phyloP scores from a whole-genome alignment of 352 stramenopile species.

The Globisporangium camurandrum region DNA sequence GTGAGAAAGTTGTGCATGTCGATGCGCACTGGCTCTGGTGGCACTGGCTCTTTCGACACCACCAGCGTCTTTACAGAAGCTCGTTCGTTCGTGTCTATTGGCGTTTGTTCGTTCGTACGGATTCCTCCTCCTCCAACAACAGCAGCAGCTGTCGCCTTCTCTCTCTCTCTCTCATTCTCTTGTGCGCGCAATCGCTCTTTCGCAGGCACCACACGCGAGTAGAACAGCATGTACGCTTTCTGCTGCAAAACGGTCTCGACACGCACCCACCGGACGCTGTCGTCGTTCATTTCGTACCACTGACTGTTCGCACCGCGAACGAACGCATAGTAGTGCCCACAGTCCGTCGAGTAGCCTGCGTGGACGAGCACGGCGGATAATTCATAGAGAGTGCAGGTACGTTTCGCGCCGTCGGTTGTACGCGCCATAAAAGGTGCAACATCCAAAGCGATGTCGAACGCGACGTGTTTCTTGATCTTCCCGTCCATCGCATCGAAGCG shows the following conservation, averaged over 20 bases:
- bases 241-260: constrained; percentile 82
- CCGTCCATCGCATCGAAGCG: constrained; percentile 81
- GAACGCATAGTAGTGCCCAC: constrained; percentile 89
- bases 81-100: too few species aligned
- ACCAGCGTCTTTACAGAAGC: constrained; percentile 34
- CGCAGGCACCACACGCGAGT: constrained; percentile 58
- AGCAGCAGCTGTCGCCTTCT: constrained; percentile 5
- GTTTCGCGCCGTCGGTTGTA: constrained; percentile 35
- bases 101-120: too few species aligned
- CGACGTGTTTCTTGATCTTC: constrained; percentile 87
- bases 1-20: constrained; percentile 62
- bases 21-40: too few species aligned
- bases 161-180: too few species aligned
- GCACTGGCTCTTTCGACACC: too few species aligned
- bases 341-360: constrained; percentile 81
- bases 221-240: constrained; percentile 90
- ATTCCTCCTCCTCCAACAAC: too few species aligned
- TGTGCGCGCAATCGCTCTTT: constrained; percentile 29
- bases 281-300: constrained; percentile 92
- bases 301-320: constrained; percentile 82
- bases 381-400: constrained; percentile 55
- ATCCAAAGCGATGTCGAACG: constrained; percentile 64
- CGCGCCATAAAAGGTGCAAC: constrained; percentile 55
- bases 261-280: constrained; percentile 80
- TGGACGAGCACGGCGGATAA: constrained; percentile 84